A percentile compares a stretch with the other conserved stretches of the same genome.
phyloP scores from a whole-genome alignment of 2,329 filamentous ascomycete genomes.

The Podosphaera aphanis region DNA sequence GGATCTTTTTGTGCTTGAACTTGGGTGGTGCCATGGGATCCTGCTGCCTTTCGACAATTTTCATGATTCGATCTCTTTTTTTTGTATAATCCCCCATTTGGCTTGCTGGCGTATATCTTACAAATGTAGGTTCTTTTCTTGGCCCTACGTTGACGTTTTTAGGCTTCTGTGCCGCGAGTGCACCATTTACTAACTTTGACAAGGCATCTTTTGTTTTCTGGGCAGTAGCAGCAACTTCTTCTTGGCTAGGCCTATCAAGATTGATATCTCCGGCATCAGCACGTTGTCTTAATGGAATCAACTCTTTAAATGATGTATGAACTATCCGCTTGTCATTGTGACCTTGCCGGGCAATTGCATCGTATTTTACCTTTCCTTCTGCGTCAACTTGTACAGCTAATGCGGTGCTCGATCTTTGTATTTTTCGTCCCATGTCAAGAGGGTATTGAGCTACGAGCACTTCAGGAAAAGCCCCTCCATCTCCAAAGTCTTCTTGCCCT shows the following conservation, averaged over 20 bases:
- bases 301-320: conserved; percentile 86
- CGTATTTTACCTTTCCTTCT: conserved; percentile 87
- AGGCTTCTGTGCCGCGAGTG: conserved; percentile 77
- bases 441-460: conserved; percentile 87
- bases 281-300: conserved; percentile 80
- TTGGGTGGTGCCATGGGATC: conserved; percentile 96
- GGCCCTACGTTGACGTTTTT: conserved; percentile 77
- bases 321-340: conserved; percentile 67
- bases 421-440: conserved; percentile 77
- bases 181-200: conserved; percentile 58
- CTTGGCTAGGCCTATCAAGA: conserved; percentile 59
- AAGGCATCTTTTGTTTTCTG: conserved; percentile 76
- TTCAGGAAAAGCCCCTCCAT: conserved; percentile 90
- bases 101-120: conserved; percentile 83
- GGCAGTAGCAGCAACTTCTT: conserved; percentile 62
- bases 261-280: conserved; percentile 85
- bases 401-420: conserved; percentile 49
- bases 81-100: conserved; percentile 78
- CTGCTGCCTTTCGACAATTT: conserved; percentile 81
- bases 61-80: conserved; percentile 92
- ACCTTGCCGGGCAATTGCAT: conserved; percentile 76
- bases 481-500: conserved; percentile 72
- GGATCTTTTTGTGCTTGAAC: conserved; percentile 98
- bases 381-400: conserved; percentile 78
- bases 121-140: conserved; percentile 71